Conservation (phyloP, 1,139 yeast genomes). For the Protomyces inundatus region DNA sequence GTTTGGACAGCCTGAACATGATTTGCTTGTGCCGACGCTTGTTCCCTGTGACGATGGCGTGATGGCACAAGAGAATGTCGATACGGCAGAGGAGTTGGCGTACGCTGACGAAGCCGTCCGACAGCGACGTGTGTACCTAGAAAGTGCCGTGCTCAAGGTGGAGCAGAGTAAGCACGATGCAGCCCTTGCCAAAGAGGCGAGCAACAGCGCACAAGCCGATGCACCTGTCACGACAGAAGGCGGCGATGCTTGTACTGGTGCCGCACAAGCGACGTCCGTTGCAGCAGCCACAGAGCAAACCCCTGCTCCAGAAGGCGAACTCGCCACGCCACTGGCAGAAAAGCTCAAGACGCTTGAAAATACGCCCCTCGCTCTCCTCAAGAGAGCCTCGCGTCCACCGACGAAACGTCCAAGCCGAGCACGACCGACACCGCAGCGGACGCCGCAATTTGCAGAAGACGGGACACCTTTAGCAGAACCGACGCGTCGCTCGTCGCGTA, state of each 20-base stretch:
- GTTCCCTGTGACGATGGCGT: constrained; percentile 44
- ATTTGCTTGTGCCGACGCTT: constrained; percentile 46
- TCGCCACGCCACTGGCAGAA: constrained; percentile 23
- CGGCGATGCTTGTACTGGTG: no score
- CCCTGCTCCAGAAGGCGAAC: neutral
- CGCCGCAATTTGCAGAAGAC: neutral
- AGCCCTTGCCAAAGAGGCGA: neutral
- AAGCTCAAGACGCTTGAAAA: constrained; percentile 14
- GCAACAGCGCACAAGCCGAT: neutral
- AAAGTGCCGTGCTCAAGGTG: neutral
- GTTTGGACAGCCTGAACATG: constrained; percentile 47
- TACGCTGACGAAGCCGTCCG: constrained; percentile 1
- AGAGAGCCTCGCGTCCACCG: constrained; percentile 1
- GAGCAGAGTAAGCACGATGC: neutral
- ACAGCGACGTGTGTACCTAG: neutral
- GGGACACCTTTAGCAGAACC: constrained; percentile 10
- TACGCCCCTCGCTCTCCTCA: constrained; percentile 14
- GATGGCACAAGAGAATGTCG: constrained; percentile 52
- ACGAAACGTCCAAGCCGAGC: neutral
- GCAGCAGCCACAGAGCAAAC: neutral
- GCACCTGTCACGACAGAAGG: neutral
- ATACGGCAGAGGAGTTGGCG: constrained; percentile 56
- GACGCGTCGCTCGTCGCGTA: constrained; percentile 19
- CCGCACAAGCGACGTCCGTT: neutral
- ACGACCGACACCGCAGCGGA: neutral